Percentiles rank a stretch among this genome's conserved stretches.
phyloP scores from a whole-genome alignment of 306 rosid species.

The Abrus precatorius region DNA sequence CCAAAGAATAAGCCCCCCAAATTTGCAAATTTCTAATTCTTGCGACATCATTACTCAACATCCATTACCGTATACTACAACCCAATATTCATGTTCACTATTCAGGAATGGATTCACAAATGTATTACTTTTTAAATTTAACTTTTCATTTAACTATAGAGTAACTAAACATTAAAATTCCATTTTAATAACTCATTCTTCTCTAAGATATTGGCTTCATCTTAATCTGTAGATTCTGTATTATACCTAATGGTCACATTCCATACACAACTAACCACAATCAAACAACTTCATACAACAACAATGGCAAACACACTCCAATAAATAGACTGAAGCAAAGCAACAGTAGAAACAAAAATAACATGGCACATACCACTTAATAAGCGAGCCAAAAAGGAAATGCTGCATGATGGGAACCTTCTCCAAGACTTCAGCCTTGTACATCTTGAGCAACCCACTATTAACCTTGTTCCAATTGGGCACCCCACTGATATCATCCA shows the following conservation, averaged over 20 bases:
- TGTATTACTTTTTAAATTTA: neutral
- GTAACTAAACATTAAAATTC: constrained; percentile 1
- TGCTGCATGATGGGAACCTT: constrained; percentile 99
- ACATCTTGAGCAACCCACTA: constrained; percentile 95
- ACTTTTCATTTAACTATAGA: neutral
- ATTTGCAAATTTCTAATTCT: neutral
- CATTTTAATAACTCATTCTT: neutral
- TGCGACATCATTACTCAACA: neutral
- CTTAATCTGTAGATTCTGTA: neutral
- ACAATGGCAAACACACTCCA: neutral
- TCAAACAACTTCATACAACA: constrained; percentile 6
- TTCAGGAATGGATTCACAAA: neutral
- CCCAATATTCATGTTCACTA: neutral
- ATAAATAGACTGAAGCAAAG: neutral
- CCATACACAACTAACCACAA: neutral
- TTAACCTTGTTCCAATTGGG: constrained; percentile 95
- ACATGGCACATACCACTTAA: constrained; percentile 69
- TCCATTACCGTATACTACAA: neutral
- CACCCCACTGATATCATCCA: constrained; percentile 98
- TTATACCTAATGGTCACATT: neutral
- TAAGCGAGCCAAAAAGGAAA: constrained; percentile 90
- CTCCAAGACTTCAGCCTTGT: constrained; percentile 95
- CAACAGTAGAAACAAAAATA: neutral
- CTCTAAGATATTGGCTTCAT: neutral
- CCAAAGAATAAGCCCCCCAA: neutral